Percentiles rank a stretch among this genome's conserved stretches.
Evolutionary conservation across 768 basidiomycete genomes (phyloP).

Genomic region (Tephrocybe sp.): DNA sequence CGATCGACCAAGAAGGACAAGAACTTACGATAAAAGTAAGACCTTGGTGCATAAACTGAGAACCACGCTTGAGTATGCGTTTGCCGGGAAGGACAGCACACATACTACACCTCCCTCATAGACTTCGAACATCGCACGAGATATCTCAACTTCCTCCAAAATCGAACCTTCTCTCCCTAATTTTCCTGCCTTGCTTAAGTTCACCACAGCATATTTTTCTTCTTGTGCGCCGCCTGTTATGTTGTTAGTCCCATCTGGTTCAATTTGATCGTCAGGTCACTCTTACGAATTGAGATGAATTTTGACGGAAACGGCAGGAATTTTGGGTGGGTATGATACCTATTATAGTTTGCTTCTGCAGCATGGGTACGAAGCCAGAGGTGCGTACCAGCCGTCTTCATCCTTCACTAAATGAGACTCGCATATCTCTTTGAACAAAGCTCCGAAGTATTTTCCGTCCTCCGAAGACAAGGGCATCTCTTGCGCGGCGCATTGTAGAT

Average conservation of each 20-base stretch:
- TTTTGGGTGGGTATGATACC: constrained; percentile 83
- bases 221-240: constrained; percentile 62
- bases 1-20: too few relatives aligned
- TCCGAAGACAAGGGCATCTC: constrained; percentile 78
- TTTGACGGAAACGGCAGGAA: constrained; percentile 76
- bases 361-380: neutral
- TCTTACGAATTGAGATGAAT: constrained; percentile 65
- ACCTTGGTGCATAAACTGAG: constrained; percentile 87
- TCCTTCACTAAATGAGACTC: constrained; percentile 60
- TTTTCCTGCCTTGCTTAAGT: constrained; percentile 46
- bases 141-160: constrained; percentile 82
- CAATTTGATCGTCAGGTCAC: neutral
- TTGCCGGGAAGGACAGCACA: constrained; percentile 10
- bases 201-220: constrained; percentile 75
- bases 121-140: constrained; percentile 81
- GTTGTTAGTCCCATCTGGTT: neutral
- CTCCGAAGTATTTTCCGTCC: constrained; percentile 76
- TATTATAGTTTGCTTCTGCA: constrained; percentile 23
- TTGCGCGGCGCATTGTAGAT: constrained; percentile 83
- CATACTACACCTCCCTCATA: constrained; percentile 87
- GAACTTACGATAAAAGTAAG: constrained; percentile 74
- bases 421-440: constrained; percentile 57
- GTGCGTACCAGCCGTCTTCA: constrained; percentile 73
- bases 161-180: constrained; percentile 37
- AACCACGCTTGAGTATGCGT: neutral